Evolutionary conservation across 2,329 filamentous ascomycete genomes (phyloP).

Genomic region (Pestalotiopsis sp.): DNA sequence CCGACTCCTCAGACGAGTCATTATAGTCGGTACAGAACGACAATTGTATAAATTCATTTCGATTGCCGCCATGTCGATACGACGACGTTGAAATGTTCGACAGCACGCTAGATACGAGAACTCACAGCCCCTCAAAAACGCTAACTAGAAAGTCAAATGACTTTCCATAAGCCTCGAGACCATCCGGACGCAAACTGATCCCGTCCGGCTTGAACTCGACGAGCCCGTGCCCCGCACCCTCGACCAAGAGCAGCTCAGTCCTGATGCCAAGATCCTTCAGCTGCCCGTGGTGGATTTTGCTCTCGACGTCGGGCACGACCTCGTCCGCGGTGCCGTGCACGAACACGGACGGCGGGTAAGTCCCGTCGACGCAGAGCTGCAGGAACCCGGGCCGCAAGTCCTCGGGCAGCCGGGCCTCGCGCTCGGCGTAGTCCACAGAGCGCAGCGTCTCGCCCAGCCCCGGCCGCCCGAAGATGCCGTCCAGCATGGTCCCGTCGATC

Average conservation of each 20-base stretch:
- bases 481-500: constrained; percentile 6
- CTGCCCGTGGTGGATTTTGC: not conserved
- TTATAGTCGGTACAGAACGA: no score
- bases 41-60: not conserved
- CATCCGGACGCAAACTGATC: not conserved
- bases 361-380: not conserved
- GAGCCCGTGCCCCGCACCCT: not conserved
- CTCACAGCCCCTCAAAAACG: not conserved
- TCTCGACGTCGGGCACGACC: not conserved
- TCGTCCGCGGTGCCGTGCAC: constrained; percentile 7
- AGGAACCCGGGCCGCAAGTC: not conserved
- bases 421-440: not conserved
- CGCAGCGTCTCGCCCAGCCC: not conserved
- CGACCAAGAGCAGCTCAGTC: not conserved
- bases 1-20: no score
- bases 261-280: not conserved
- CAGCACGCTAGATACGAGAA: not conserved
- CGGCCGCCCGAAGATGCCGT: not conserved
- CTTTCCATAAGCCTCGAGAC: constrained; percentile 1
- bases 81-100: not conserved
- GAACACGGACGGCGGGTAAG: constrained; percentile 8
- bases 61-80: not conserved
- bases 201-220: not conserved
- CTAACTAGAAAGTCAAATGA: constrained; percentile 4
- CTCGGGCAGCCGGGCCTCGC: not conserved